Evolutionary conservation across 2,329 filamentous ascomycete species (phyloP), one percentile per base, ranked within the genome.

Genomic region (Xylaria sp.): DNA sequence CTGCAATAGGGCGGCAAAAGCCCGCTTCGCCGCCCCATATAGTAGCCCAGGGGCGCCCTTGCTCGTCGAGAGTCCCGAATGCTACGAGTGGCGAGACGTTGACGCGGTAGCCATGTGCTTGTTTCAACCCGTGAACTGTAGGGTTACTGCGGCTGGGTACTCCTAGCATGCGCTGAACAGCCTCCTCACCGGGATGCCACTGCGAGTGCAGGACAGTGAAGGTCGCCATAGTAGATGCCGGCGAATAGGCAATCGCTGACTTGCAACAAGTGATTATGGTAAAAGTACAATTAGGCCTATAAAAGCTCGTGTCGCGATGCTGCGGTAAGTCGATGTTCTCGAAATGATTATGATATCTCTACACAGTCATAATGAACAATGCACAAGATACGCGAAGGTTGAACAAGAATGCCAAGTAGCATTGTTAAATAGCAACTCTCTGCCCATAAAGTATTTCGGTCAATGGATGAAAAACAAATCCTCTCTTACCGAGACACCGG

Each of bases 21-120:
- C 91, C 92, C 0, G 86, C 80, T 67, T 90, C 83, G 18, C 93
- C 93, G n/a, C 92, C 92, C 89, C 91, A 92, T 8, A 97, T 71
- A 0, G 91, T 91, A 18, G 91, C 91, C 93, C 93, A 97, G 1
- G 92, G 92, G 23, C 88, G 82, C 1, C 86, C 86, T 23, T 89
- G 76, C 2, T 81, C 79, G 75, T 96, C 93, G 1, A 94, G 80
- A 0, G 92, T 88, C 0, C 93, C 93, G 20, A 97, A 81, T 0
- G 92, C 92, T 15, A 96, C 83, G 8, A 96, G 83, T 0, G 92
- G 89, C 0, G 89, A 90, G 18, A 81, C 81, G 60, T 86, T 83
- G 2, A 94, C 84, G 70, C 92, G 86, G 70, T 84, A 82, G 1
- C 84, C 88, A 25, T 91, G 90, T 18, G 88, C 84, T 5, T 84